Percentiles rank a stretch among this genome's conserved stretches.
phyloP scores from a whole-genome alignment of 495 filamentous ascomycete genomes.

The Xylaria grammica region DNA sequence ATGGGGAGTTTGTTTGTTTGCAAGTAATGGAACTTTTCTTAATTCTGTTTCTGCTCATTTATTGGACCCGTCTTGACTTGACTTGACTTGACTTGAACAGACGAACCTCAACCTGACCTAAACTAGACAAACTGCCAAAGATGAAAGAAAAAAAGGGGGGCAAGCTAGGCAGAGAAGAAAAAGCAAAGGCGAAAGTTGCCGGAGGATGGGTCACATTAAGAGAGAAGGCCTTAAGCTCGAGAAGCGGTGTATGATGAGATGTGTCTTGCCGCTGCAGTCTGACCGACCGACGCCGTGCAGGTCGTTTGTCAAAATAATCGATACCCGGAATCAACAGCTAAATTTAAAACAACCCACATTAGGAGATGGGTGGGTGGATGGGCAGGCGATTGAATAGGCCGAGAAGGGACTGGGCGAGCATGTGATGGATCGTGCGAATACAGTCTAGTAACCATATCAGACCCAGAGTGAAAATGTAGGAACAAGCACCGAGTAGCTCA shows the following conservation, averaged over 20 bases:
- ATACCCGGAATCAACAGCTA: background rate
- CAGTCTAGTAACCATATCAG: conserved; percentile 14
- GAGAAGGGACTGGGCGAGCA: background rate
- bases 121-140: background rate
- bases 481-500: background rate
- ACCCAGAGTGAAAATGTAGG: background rate
- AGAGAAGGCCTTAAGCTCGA: background rate
- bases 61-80: background rate
- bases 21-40: background rate
- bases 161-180: background rate
- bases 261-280: background rate
- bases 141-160: background rate
- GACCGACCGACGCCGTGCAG: background rate
- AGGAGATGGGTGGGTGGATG: background rate
- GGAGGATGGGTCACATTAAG: conserved; percentile 6
- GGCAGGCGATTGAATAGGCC: background rate
- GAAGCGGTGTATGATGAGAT: background rate
- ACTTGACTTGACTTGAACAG: background rate
- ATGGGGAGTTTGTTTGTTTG: conserved; percentile 14
- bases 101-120: background rate
- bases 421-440: background rate
- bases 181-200: background rate
- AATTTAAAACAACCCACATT: background rate
- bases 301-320: background rate
- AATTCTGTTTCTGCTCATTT: background rate